Evolutionary conservation across 1,139 yeast species (phyloP), one percentile per base, ranked within the genome.

Genomic region (Blastobotrys buckinghamii): DNA sequence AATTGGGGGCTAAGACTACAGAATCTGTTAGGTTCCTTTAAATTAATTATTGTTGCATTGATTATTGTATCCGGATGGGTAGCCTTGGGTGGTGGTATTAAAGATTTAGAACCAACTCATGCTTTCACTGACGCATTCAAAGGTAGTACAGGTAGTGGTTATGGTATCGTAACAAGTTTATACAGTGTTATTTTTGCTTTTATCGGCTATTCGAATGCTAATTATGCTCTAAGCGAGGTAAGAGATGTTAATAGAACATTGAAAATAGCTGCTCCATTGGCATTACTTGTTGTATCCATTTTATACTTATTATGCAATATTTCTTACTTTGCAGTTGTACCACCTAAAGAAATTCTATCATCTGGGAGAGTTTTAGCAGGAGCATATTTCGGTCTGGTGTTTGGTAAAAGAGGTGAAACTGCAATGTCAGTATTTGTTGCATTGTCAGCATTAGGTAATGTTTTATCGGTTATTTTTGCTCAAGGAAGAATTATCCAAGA

Each of bases 171-270:
- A 52, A 84, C 81, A 60, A 86, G 92, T 8, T 73, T 84, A 50
- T 84, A 84, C 69, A 84, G 83, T 60, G 87, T 84, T 52, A 84
- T 84, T 62, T 84, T 90, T 90, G 82, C 90, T 1, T 84, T 79
- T 59, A 59, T 64, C 44, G 69, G 69, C 10, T 65, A 65, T 55
- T 63, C 68, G 27, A 85, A 86, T 62, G 92, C 85, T 52, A 84
- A 85, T 67, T 85, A 85, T 62, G 94, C 94, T 13, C 72, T 85
- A 51, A 86, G 89, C 58, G 95, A 85, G 67, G 81, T 82, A 48
- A 82, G 79, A 65, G 57, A 84, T 59, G 94, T 94, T 0, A 77
- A 79, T 49, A 75, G 78, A 53, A 82, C 85, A 15, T 72, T 85
- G 52, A 82, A 78, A 44, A 69, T 80, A 41, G 86, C 90, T 0